Evolutionary conservation across 1,139 yeast genomes (phyloP), one percentile per base, ranked within the genome.

Genomic region (Meyerozyma carpophila): DNA sequence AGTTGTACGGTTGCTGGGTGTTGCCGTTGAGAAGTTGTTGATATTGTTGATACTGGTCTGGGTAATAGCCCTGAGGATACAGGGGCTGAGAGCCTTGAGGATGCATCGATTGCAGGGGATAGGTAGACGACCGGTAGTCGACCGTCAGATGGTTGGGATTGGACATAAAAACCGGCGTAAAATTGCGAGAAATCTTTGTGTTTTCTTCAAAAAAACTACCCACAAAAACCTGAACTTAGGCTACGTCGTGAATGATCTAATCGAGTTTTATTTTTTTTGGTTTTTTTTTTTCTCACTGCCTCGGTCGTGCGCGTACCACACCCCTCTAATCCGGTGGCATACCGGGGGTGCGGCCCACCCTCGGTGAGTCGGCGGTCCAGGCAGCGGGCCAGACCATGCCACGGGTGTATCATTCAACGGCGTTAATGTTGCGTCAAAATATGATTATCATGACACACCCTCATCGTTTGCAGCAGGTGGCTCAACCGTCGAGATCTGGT

Each of bases 1-100:
- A 53, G 31, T 49, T 50, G 44, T 57, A 55, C 11, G 59, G 60
- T 45, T 56, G 62, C 37, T 34, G 37, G 14, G n/a, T 16, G 14
- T 14, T 27, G 16, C 40, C 32, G 26, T 37, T 37, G 14, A 37
- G 29, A 13, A 37, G 32, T 20, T 37, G 40, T 27, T 37, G 40
- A 18, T 37, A 37, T 14, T 37, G 40, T 13, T 37, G 40, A 20
- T 37, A 37, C 32, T 37, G 40, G 29, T 37, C 40, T 8, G 40
- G 40, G 20, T 37, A 37, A 24, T 25, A 37, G 40, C 29, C 29
- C 29, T 37, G 40, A 11, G 40, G 40, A 26, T 24, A 37, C 32
- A 28, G 32, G 18, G 32, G 32, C 21, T 37, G 40, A 10, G 14
- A 16, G 6, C 29, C 25, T 26, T 37, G 40, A 13, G 32, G 40